These are phyloP conservation scores for Leucaena leucocephala DNA, from an alignment of 306 rosid species.

Conservation along the genomic window DNA sequence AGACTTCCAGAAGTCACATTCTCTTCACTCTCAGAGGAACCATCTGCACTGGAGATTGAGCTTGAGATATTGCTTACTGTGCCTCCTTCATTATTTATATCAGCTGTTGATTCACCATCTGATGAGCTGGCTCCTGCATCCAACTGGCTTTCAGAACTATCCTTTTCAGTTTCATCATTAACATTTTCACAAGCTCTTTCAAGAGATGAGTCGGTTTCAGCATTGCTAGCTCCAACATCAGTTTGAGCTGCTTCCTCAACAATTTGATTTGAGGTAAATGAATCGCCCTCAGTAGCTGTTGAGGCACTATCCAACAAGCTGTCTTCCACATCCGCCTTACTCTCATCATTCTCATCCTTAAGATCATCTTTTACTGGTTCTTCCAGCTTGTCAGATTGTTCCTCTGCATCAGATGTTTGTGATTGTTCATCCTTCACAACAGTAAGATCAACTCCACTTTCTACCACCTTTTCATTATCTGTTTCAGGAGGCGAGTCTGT, in stretches of 20 bases:
- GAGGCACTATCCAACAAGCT: slow-evolving; percentile 44
- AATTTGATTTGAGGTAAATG: slow-evolving; percentile 29
- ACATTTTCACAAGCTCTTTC: slow-evolving; percentile 50
- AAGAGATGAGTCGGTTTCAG: slow-evolving; percentile 40
- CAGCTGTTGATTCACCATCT: slow-evolving; percentile 4
- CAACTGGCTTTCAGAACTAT: slow-evolving; percentile 36
- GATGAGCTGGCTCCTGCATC: slow-evolving; percentile 14
- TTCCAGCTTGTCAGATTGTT: slow-evolving; percentile 48
- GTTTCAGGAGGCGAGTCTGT: not conserved
- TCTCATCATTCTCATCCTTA: slow-evolving; percentile 42
- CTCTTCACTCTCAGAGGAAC: slow-evolving; percentile 1
- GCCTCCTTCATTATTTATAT: slow-evolving; percentile 31
- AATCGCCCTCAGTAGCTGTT: slow-evolving; percentile 40
- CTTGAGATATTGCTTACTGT: not conserved
- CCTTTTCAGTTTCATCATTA: slow-evolving; percentile 1
- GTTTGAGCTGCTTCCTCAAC: slow-evolving; percentile 46
- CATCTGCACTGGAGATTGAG: not conserved
- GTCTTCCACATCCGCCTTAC: slow-evolving; percentile 42
- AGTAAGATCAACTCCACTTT: slow-evolving; percentile 4
- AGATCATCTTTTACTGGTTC: slow-evolving; percentile 41
- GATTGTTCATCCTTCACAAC: too few species aligned
- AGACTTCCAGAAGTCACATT: slow-evolving; percentile 31
- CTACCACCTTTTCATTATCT: not conserved
- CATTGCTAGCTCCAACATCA: slow-evolving; percentile 44
- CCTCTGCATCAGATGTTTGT: too few species aligned